Conservation (phyloP, 2,329 filamentous ascomycete genomes). For the Paracorniculantispora psalliotae region DNA sequence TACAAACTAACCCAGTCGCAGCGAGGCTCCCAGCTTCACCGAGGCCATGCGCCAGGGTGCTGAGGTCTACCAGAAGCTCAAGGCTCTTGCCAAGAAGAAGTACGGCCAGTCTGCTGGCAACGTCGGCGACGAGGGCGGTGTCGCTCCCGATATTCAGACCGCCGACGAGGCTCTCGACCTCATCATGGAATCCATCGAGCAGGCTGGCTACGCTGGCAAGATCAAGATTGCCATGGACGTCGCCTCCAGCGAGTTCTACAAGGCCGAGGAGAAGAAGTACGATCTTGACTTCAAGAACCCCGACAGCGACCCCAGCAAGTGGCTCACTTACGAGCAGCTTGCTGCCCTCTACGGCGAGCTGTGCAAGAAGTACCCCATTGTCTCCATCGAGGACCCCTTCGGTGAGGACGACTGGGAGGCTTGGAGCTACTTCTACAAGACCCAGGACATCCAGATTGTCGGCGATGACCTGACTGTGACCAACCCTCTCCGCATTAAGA, state of each 20-base stretch:
- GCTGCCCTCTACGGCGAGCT: constrained; percentile 86
- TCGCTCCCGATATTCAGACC: constrained; percentile 97
- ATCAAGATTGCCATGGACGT: constrained; percentile 99
- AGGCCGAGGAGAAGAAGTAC: constrained; percentile 96
- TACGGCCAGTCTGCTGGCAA: constrained; percentile 99
- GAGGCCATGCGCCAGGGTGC: constrained; percentile 95
- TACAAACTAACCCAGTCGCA: constrained; percentile 28
- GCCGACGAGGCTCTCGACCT: constrained; percentile 94
- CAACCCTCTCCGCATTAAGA: constrained; percentile 99
- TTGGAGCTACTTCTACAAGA: constrained; percentile 99
- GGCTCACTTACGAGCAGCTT: constrained; percentile 97
- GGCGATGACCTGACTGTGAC: constrained; percentile 98
- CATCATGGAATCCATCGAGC: constrained; percentile 89
- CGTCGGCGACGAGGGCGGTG: constrained; percentile 98
- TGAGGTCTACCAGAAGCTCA: constrained; percentile 98
- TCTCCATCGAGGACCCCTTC: constrained; percentile 98
- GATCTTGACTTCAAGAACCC: constrained; percentile 99
- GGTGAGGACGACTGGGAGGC: constrained; percentile 99
- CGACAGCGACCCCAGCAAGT: constrained; percentile 90
- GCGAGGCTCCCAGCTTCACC: constrained; percentile 80
- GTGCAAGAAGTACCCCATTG: constrained; percentile 93
- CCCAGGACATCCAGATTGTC: constrained; percentile 95
- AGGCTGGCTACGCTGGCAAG: constrained; percentile 92
- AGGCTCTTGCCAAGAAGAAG: constrained; percentile 96
- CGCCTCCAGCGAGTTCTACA: constrained; percentile 99